Base-by-base conservation (phyloP, 306 rosid genomes). In the Ammopiptanthus mongolicus region DNA sequence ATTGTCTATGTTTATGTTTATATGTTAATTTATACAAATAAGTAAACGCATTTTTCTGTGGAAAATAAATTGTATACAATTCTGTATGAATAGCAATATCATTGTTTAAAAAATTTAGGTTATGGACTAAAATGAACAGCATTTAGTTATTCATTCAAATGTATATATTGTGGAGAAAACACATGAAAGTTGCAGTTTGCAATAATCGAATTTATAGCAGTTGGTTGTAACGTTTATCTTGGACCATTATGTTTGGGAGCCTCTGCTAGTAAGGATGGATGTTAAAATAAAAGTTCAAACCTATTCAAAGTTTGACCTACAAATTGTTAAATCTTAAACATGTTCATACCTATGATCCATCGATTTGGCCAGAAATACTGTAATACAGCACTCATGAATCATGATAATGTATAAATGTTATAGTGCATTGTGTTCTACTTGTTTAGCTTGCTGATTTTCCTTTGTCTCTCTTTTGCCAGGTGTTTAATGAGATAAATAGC, bases 401-500 rank as follows among this genome's bases (percentile, higher is more conserved):
- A 48, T 21, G 1, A 9, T 68, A 0, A 5, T 6, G 5, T 71
- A 15, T 18, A 21, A 37, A 39, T 77, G 60, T 39, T 10, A 10
- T 1, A 31, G 13, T 8, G 29, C 31, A 12, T 37, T 47, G 50
- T 55, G 17, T 81, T 65, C 17, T 37, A 9, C 64, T 36, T 18
- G 58, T 13, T 4, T 25, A 17, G 44, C 59, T 50, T 25, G 11
- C 5, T 81, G 77, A 73, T 74, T 61, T 60, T 55, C 25, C 9
- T 21, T 55, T 78, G 19, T 52, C 11, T 78, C 71, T 74, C 59
- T 65, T 73, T 71, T 67, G 12, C 9, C 85, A 95, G 97, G 97
- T 95, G 80, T 95, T 95, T 53, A 95, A 95, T 79, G 96, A 95
- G 86, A 86, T 95, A 68, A 92, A 92, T 84, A 90, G 97, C 83